Base-by-base conservation (phyloP, 2,329 filamentous ascomycete genomes). In the Teratosphaeriaceae sp. region DNA sequence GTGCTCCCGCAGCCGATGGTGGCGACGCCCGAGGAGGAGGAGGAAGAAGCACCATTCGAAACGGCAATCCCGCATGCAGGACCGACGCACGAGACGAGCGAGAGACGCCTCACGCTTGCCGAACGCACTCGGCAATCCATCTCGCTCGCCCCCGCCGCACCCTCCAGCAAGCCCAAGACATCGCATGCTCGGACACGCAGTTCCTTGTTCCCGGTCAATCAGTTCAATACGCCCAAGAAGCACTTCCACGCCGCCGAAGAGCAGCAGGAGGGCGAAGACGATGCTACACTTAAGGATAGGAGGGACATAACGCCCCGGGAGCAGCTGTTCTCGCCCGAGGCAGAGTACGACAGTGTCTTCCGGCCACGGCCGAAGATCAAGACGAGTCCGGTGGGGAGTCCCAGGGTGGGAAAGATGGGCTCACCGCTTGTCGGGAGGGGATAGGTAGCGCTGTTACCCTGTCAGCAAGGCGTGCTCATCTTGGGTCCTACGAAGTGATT, bases 311-410 rank as follows among this genome's bases (percentile, higher is more conserved):
- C 79, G 1, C 73, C 85, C 7, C 72, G 76, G 0, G 83, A 90
- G 57, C 76, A 82, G 50, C 66, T 94, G 30, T 80, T 94, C 21
- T 74, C 74, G 13, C 75, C 82, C 42, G 81, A 87, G 51, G 72
- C 76, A 3, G 87, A 94, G 47, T 85, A 88, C 62, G 83, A 85
- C 46, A 84, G 82, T 20, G 82, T 95, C 1, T 96, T 96, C 62
- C 86, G 82, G 65, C 89, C 85, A 49, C 68, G 89, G 51, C 89
- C 89, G 0, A 84, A 81, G 63, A 79, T 96, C 52, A 82, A 82
- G 50, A 78, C 78, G 9, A 94, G 88, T 61, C 88, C 88, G 1
- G 61, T 52, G 6, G 33, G 49, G 37, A 55, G 51, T 39, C 51
- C 54, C 20, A 19, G 31, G n/a, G n/a, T n/a, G n/a, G n/a, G n/a